Evolutionary conservation across 2,329 filamentous ascomycete species (phyloP), one percentile per base, ranked within the genome.

Genomic region (Coleophoma eucalyptorum): DNA sequence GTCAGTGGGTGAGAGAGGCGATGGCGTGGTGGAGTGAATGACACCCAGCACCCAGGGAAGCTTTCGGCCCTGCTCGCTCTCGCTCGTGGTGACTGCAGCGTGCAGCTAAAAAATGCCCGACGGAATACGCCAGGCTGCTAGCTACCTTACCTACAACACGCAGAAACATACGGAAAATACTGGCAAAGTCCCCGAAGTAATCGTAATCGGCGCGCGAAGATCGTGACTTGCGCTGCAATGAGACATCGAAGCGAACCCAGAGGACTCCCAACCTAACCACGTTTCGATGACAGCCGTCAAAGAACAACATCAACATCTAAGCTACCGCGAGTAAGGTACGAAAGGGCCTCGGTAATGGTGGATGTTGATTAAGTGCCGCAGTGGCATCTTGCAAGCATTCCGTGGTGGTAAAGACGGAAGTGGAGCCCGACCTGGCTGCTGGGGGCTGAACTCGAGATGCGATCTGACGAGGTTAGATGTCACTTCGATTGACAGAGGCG

Each of bases 91-190:
- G n/a, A 31, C 18, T 44, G 42, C 42, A 44, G 20, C 26, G 42
- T 44, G 42, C 42, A 44, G 42, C 42, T 44, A 26, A 44, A 43
- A 42, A 42, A 4, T 44, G 19, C 42, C 42, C 42, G 42, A 44
- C 26, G 42, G 42, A 44, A 44, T 8, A 26, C 26, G 10, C 26
- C 26, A 26, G 26, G 26, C 26, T 26, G 26, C 26, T 26, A 26
- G 26, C 26, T 3, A 26, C 26, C 3, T 26, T 8, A 2, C 26
- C 26, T 26, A 26, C 26, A 5, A 5, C 6, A 8, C 4, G 26
- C 26, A 6, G 6, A 5, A 7, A 3, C 5, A 8, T 26, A 26
- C 4, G 26, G 26, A 5, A 26, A 3, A 26, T 26, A 3, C 26
- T 8, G 26, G 6, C 26, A 26, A n/a, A n/a, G 4, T 26, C 19